Percentiles rank a stretch among this genome's conserved stretches.
Evolutionary conservation across 2,329 filamentous ascomycete species (phyloP).

Genomic region (Penicillium sp.): DNA sequence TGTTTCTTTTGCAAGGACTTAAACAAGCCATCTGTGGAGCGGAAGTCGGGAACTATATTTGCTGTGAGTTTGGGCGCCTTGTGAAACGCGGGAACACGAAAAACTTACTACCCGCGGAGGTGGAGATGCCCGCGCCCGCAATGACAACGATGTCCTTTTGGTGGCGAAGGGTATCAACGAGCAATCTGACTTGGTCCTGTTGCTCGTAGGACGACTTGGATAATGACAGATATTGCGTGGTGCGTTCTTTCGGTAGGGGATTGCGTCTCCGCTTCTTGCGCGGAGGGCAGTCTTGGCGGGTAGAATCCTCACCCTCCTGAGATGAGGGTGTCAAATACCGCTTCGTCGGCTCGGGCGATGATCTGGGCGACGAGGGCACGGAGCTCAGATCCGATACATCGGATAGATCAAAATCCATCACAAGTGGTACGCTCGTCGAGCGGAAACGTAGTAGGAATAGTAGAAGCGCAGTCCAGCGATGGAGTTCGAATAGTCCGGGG

Average conservation of each 20-base stretch:
- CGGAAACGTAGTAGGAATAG: conserved; percentile 1
- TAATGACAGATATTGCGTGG: conserved; percentile 76
- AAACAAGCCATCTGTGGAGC: conserved; percentile 85
- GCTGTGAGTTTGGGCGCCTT: conserved; percentile 10
- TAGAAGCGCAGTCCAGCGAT: conserved; percentile 5
- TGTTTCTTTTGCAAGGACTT: conserved; percentile 77
- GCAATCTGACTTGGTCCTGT: conserved; percentile 58
- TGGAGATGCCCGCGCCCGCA: conserved; percentile 93
- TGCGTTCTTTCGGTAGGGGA: conserved; percentile 61
- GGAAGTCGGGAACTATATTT: conserved; percentile 81
- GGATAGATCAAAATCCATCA: conserved; percentile 30
- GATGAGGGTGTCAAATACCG: conserved; percentile 43
- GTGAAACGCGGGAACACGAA: conserved; percentile 12
- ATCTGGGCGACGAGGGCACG: conserved; percentile 35
- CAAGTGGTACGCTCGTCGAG: neutral
- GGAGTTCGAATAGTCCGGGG: neutral
- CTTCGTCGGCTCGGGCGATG: conserved; percentile 32
- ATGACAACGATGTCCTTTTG: conserved; percentile 97
- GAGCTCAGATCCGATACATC: conserved; percentile 42
- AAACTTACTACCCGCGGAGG: conserved; percentile 79
- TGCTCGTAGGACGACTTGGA: conserved; percentile 47
- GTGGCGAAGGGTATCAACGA: conserved; percentile 70
- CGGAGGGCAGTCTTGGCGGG: conserved; percentile 57
- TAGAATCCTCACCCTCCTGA: conserved; percentile 35
- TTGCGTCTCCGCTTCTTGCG: conserved; percentile 71